Base-by-base conservation (phyloP, 164 flowering plant genomes). In the Chimonanthus salicifolius region DNA sequence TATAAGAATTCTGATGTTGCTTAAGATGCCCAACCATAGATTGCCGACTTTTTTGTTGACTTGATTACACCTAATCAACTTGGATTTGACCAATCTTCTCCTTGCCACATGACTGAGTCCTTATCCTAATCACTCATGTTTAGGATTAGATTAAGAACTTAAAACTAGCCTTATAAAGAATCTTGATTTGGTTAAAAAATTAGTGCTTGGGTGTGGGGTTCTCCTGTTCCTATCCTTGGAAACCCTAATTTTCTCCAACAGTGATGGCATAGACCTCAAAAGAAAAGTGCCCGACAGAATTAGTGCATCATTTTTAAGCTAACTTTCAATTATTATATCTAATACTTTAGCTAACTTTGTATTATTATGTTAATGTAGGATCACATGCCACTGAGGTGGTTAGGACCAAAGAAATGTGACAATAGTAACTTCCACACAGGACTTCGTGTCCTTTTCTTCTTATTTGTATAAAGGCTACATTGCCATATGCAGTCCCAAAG, bases 391-490 rank as follows among this genome's bases (percentile, higher is more conserved):
- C 49, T 75, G 69, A 70, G 74, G 64, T 75, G 74, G 74, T 67
- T 67, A 47, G 71, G 63, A n/a, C 80, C 75, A 71, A 60, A 49
- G 50, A 58, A 44, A 33, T 67, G 68, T 50, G 45, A 47, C 67
- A 70, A 47, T 71, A n/a, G 75, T 64, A 68, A 78, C 60, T 71
- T 71, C 66, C 80, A 71, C 74, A 71, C 49, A 67, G 48, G 69
- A 67, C 46, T 62, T 21, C n/a, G 54, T 62, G 75, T 68, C 79
- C 49, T 72, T 68, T 68, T 49, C 75, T 43, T 70, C 44, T 0
- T 49, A 33, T 72, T 21, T 11, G 44, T 4, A 54, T 3, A 33
- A 7, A 20, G 69, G 65, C 70, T 64, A 62, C 71, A 58, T 48
- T 33, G 71, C 50, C 20, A 7, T 45, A 3, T 51, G 65, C 70